Evolutionary conservation across 805 yeast genomes (phyloP), one percentile per base, ranked within the genome.

Genomic region (Sugiyamaella smithiae): DNA sequence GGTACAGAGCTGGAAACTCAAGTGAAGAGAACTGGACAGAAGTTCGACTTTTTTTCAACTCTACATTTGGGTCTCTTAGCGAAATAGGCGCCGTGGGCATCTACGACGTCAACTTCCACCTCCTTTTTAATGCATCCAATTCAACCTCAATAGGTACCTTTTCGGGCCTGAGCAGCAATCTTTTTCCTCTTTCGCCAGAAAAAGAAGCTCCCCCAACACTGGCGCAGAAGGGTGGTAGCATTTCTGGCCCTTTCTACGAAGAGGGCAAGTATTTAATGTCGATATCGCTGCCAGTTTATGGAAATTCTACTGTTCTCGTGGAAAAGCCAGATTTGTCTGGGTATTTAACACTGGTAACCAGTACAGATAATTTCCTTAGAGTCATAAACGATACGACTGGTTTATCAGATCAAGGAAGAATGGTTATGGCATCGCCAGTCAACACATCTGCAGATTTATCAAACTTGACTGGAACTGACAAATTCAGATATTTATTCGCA

Each of bases 251-350:
- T 0, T 69, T 78, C 1, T 78, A 80, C 56, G 64, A 42, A 6
- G 60, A 63, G 32, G 50, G 49, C 40, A 28, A 72, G 1, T 83
- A 76, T 57, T 75, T 80, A 55, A 70, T 87, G 75, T 87, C 96
- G 0, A 69, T 89, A 67, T 85, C 96, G 0, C 57, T 88, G 3
- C 93, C 96, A 0, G 76, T 89, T 2, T 82, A 74, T 57, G 77
- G 88, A 14, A 84, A 85, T 56, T 74, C 82, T n/a, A 83, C 95
- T 1, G 82, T 86, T 19, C 67, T 82, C 37, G 67, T 83, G 19
- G 67, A 73, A n/a, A 69, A 73, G 12, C 81, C 84, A 3, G 73
- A 76, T 19, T 69, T 86, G 5, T 75, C 82, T 1, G 96, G 96
- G 0, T 89, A 80, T 63, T 57, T 88, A 35, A 77, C 93, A 0